phyloP scores from a whole-genome alignment of 2,329 filamentous ascomycete species.

The Zasmidium angulare region DNA sequence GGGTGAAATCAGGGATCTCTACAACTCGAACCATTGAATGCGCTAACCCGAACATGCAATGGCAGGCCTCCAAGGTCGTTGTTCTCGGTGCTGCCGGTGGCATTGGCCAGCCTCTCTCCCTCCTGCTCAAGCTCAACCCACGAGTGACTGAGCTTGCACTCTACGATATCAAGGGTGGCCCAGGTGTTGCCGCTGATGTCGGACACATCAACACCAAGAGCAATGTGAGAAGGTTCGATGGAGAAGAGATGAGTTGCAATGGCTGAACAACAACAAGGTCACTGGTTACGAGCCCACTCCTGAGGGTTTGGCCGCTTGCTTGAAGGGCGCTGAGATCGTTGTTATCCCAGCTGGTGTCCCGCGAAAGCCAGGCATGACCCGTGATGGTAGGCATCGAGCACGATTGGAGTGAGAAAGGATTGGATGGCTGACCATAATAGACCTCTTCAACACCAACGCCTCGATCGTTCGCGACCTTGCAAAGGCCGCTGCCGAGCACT shows the following conservation, averaged over 20 bases:
- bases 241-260: constrained; percentile 1
- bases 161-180: constrained; percentile 94
- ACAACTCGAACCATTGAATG: constrained; percentile 7
- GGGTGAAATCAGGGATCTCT: constrained; percentile 27
- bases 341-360: constrained; percentile 98
- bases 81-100: constrained; percentile 96
- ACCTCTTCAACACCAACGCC: constrained; percentile 99
- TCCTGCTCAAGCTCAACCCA: constrained; percentile 98
- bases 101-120: constrained; percentile 96
- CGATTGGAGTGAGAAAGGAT: neutral
- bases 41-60: neutral
- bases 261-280: constrained; percentile 53
- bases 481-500: constrained; percentile 85
- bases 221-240: constrained; percentile 43
- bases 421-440: constrained; percentile 41
- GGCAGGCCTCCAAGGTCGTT: constrained; percentile 90
- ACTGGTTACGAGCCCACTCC: constrained; percentile 77
- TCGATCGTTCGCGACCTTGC: constrained; percentile 98
- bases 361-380: constrained; percentile 99
- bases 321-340: constrained; percentile 89
- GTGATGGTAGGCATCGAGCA: constrained; percentile 65
- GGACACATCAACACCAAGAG: constrained; percentile 99
- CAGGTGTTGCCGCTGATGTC: constrained; percentile 97
- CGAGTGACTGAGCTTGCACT: constrained; percentile 90
- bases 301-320: constrained; percentile 69